Evolutionary conservation across 1,139 yeast species (phyloP), one percentile per base, ranked within the genome.

Genomic region (Blastobotrys malaysiensis): DNA sequence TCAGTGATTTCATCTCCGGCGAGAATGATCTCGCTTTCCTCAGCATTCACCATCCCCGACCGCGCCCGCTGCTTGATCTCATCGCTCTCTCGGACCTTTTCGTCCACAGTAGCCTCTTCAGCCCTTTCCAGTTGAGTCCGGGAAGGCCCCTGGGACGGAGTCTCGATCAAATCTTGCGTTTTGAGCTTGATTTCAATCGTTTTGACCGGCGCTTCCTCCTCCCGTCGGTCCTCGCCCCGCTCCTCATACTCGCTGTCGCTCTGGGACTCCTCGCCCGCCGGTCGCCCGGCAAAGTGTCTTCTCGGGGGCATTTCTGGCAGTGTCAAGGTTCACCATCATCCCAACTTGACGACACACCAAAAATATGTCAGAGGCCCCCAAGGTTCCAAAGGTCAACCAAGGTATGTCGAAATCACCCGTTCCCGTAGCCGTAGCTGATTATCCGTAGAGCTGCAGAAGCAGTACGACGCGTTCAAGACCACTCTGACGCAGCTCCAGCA

Each of bases 401-500:
- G 63, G 61, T 58, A 54, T 27, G 64, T 55, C n/a, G 26, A 26
- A 16, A 16, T 3, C 11, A 26, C 13, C 7, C 26, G 7, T 26
- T 26, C 11, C 11, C 5, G 31, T 4, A 26, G 31, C 11, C 13
- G 18, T 9, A 43, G 11, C 20, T 31, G 19, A 39, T 46, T 36
- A 49, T 36, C 48, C 14, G 52, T 50, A 60, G 75, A 71, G 52
- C 69, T 75, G 20, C 79, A 76, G 60, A 63, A 63, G 45, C 77
- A 75, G 59, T 75, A 76, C 63, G 72, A 76, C 60, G 63, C 64
- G 27, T 75, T 64, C 68, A 75, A 75, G 54, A 59, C 65, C 43
- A 64, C 68, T 24, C 61, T 75, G 52, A 69, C 67, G 55, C 70
- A 68, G 54, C 61, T 75, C 43, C 63, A 72, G 21, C 63, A 65